phyloP scores from a whole-genome alignment of 805 yeast genomes.

The Nakazawaea pomicola region DNA sequence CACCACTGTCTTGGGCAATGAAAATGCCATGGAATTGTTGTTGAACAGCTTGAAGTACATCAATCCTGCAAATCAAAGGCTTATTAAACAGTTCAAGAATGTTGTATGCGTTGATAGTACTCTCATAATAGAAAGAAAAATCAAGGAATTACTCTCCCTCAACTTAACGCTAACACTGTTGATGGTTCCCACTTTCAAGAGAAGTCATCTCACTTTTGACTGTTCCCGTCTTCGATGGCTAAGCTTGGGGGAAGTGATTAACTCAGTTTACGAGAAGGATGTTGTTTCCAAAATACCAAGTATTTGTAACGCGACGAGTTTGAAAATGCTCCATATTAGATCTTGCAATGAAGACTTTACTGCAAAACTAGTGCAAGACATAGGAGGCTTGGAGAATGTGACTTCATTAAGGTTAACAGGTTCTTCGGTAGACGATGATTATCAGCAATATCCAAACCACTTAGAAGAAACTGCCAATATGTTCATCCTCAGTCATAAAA shows the following conservation, averaged over 20 bases:
- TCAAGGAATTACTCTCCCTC: conserved; percentile 1
- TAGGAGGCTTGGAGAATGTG: conserved; percentile 4
- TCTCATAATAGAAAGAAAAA: conserved; percentile 2
- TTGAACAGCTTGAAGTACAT: conserved; percentile 1
- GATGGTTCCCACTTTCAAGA: conserved; percentile 6
- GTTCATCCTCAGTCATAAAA: conserved; percentile 2
- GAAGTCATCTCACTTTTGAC: conserved; percentile 4
- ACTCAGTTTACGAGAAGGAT: conserved; percentile 4
- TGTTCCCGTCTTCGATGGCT: conserved; percentile 4
- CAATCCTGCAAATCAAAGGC: conserved; percentile 6
- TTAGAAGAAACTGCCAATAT: conserved; percentile 10
- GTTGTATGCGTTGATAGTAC: conserved; percentile 3
- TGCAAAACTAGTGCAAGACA: neutral
- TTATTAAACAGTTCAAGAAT: conserved; percentile 6
- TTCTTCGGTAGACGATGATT: conserved; percentile 11
- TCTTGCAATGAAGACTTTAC: conserved; percentile 10
- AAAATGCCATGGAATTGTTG: conserved; percentile 5
- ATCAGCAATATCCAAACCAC: conserved; percentile 10
- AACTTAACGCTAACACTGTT: conserved; percentile 8
- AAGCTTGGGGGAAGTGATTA: conserved; percentile 9
- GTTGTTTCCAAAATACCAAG: neutral
- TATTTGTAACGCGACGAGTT: neutral
- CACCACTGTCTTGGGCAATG: conserved; percentile 2
- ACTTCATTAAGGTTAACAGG: conserved; percentile 9
- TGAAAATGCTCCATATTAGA: conserved; percentile 5